These are phyloP conservation scores for Leucosporidium yakuticum DNA, from an alignment of 768 basidiomycete genomes.

Conservation along the genomic window DNA sequence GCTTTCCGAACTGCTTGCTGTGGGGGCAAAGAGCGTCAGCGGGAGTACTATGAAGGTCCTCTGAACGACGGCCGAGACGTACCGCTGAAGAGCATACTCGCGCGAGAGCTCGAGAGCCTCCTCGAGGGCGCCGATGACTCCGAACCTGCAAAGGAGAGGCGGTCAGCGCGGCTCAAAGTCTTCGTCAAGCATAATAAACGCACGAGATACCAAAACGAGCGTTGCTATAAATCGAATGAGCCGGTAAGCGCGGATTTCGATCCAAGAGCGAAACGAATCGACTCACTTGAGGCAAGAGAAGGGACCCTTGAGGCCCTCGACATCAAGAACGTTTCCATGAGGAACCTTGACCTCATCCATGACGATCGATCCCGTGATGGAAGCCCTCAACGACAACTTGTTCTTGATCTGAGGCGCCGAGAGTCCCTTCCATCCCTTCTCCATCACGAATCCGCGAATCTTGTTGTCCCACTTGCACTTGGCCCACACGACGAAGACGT, in stretches of 20 bases:
- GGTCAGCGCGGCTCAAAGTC: not conserved
- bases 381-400: conserved; percentile 79
- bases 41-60: not conserved
- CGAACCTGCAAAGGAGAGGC: conserved; percentile 58
- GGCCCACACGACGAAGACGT: conserved; percentile 85
- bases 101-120: conserved; percentile 75
- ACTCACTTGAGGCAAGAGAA: conserved; percentile 88
- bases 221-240: not conserved
- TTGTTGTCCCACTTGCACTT: conserved; percentile 89
- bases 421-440: conserved; percentile 67
- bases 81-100: conserved; percentile 76
- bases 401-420: conserved; percentile 83
- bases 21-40: not conserved
- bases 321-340: conserved; percentile 65
- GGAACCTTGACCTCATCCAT: conserved; percentile 82
- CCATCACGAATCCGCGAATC: conserved; percentile 46
- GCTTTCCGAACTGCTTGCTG: conserved; percentile 74
- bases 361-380: conserved; percentile 56
- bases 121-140: conserved; percentile 90
- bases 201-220: conserved; percentile 29
- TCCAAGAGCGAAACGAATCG: no score
- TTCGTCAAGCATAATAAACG: conserved; percentile 60
- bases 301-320: conserved; percentile 69
- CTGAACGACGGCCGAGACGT: conserved; percentile 2
- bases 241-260: conserved; percentile 45